Base-by-base conservation (phyloP, 495 filamentous ascomycete species). In the Annulohypoxylon moriforme region DNA sequence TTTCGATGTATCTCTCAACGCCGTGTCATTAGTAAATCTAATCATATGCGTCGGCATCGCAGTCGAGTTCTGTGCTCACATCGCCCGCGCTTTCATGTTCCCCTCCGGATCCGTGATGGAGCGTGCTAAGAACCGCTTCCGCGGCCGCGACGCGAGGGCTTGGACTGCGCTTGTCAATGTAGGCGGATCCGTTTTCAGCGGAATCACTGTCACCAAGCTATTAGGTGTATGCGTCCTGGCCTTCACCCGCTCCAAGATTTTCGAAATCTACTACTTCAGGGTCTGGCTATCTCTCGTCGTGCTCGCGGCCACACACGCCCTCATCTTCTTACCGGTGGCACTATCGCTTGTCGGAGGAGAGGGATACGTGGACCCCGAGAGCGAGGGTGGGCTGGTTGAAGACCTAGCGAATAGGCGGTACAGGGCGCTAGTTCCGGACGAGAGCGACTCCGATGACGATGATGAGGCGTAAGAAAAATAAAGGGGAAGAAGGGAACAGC, bases 231-330 rank as follows among this genome's bases (percentile, higher is more conserved):
- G 86, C 53, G 96, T 99, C 42, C 85, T 99, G 13, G 96, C 94
- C 0, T 98, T 97, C 69, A 99, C 96, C 7, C 82, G 92, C 24
- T 97, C 93, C 80, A 98, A 98, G 87, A 98, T 99, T 78, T 99
- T 99, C 76, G 96, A 98, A 84, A 92, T 98, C 60, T 99, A 98
- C 80, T 99, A 98, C 78, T 99, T 99, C 83, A 85, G 96, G 7
- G 91, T 99, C 36, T 99, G 96, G 96, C 77, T 97, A 20, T 91
- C 94, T 47, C 85, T 99, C 67, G 93, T 98, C 38, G 70, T 94
- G 20, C 93, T 97, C 67, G 96, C 93, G n/a, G 93, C 93, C 20
- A 84, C 87, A 0, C 96, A 99, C 78, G 93, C 94, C 10, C 85
- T 99, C 14, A 86, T 99, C 2, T 97, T 97, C 80, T 81, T 99